Conservation (phyloP, 1,284 basidiomycete genomes). For the Leccinum idahoense region DNA sequence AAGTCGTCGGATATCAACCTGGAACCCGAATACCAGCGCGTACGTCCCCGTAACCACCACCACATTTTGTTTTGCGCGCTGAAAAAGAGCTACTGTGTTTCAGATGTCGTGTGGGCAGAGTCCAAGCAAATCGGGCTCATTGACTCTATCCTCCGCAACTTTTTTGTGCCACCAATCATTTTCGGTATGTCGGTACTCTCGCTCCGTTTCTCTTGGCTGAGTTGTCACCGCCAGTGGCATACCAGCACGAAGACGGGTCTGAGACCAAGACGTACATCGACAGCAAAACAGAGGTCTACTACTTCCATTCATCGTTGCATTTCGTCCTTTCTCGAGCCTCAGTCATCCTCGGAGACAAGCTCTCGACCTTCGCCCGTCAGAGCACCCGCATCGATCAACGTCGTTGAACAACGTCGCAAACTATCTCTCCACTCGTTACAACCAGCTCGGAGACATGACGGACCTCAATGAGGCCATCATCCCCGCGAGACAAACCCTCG, state of each 20-base stretch:
- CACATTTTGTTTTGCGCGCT: not conserved
- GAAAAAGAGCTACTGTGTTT: not conserved
- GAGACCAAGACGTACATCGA: conserved; percentile 69
- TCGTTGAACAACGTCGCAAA: too few species aligned
- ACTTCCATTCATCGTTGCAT: conserved; percentile 62
- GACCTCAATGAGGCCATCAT: too few species aligned
- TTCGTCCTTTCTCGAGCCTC: not conserved
- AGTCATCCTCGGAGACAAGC: too few species aligned
- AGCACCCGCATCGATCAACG: too few species aligned
- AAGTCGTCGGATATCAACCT: conserved; percentile 62
- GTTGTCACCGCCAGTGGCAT: conserved; percentile 15
- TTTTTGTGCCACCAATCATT: conserved; percentile 70
- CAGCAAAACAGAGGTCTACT: conserved; percentile 72
- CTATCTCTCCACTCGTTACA: too few species aligned
- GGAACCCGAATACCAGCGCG: conserved; percentile 73
- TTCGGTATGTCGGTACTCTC: conserved; percentile 43
- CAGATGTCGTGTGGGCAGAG: conserved; percentile 64
- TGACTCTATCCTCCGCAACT: conserved; percentile 68
- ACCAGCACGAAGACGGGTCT: conserved; percentile 49
- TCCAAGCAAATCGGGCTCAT: conserved; percentile 66
- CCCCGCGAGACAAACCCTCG: too few species aligned
- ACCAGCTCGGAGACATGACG: too few species aligned
- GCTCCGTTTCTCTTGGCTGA: not conserved
- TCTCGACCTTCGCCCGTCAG: too few species aligned
- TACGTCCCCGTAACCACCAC: conserved; percentile 17